These are phyloP conservation scores for Euphorbia schlechtendalii DNA, from an alignment of 441 rosid species.

Conservation along the genomic window DNA sequence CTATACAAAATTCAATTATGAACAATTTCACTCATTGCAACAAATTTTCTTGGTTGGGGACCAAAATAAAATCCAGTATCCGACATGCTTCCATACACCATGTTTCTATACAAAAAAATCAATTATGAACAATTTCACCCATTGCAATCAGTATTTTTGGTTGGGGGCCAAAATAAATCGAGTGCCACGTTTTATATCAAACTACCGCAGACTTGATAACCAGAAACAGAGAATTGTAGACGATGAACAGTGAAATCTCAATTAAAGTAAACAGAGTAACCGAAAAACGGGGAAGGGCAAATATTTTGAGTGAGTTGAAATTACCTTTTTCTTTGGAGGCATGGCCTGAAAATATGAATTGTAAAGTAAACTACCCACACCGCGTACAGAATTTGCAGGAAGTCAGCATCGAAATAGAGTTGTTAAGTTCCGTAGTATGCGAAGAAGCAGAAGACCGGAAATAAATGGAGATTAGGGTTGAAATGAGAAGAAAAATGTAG, in stretches of 20 bases:
- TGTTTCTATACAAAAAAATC: too few species aligned
- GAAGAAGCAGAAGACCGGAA: too few species aligned
- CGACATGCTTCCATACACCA: too few species aligned
- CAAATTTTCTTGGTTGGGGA: too few species aligned
- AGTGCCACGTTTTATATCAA: background rate
- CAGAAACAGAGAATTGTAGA: background rate
- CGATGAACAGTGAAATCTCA: background rate
- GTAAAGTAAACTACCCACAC: conserved; percentile 4
- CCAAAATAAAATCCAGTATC: too few species aligned
- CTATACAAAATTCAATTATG: background rate
- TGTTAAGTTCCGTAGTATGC: background rate
- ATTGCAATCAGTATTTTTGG: background rate
- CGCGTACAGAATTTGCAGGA: background rate
- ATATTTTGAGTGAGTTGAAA: background rate
- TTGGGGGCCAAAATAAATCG: background rate
- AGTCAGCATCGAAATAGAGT: background rate
- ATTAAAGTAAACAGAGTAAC: background rate
- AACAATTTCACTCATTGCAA: too few species aligned
- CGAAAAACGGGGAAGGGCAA: background rate
- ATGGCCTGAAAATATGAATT: conserved; percentile 7
- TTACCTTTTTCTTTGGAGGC: conserved; percentile 7
- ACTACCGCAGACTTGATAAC: background rate
- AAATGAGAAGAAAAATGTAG: background rate
- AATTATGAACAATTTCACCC: background rate
- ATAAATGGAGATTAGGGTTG: background rate